Base-by-base conservation (phyloP, 1,139 yeast genomes). In the Casaregolazyma lundiana region DNA sequence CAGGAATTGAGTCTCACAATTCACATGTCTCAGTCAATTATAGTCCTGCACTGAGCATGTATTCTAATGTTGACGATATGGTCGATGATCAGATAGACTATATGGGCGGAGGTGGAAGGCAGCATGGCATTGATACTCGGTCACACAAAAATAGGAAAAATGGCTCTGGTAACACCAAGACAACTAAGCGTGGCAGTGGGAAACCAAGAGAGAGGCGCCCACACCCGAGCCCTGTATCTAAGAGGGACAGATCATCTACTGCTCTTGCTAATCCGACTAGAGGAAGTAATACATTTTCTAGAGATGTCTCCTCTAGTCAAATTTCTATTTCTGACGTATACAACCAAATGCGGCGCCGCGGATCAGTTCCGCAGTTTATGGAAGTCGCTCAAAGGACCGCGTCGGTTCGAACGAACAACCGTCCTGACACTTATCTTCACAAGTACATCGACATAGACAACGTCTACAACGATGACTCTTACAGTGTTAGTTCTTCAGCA, bases 391-490 rank as follows among this genome's bases (percentile, higher is more conserved):
- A 39, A n/a, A 20, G 47, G 17, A 39, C 38, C 19, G 44, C 44
- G 15, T 6, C 16, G 7, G 8, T 20, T n/a, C 35, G 40, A 3
- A 30, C 39, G 7, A 22, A 22, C 11, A 9, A 15, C n/a, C 35
- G 44, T 6, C 38, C 43, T 5, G 42, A 29, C 16, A 35, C 13
- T 18, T 26, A 32, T 13, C 2, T 43, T 21, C 39, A 37, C 16
- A 49, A 49, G 38, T 40, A 41, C 17, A 49, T 49, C 17, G 20
- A 40, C 24, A 47, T 49, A 22, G 39, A 35, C 6, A 24, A 34
- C 13, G 39, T 16, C 9, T 9, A 9, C 13, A 37, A 18, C 4
- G 24, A 22, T 4, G 46, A 46, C 24, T 45, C 45, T 6, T 35
- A 34, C 21, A 22, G 15, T 7, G 24, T 37, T 4, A 41, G 30